Evolutionary conservation across 2,329 filamentous ascomycete species (phyloP).

Genomic region (Colletotrichum karsti): DNA sequence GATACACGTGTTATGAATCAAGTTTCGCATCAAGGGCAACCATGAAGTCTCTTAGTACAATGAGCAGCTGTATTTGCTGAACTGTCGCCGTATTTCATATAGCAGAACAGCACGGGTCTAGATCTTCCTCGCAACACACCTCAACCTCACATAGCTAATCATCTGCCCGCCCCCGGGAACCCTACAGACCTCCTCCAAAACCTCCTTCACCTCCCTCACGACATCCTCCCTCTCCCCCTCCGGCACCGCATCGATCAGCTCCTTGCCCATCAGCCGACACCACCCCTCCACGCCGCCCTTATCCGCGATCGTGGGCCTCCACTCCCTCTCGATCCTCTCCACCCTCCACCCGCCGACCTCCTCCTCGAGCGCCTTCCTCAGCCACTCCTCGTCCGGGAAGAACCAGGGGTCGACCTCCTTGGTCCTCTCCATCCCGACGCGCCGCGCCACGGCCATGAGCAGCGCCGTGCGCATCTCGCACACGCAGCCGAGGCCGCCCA

Average conservation of each 20-base stretch:
- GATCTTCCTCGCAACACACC: slow-evolving; percentile 54
- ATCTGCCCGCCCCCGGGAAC: slow-evolving; percentile 65
- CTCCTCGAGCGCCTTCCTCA: slow-evolving; percentile 49
- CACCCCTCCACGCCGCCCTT: slow-evolving; percentile 71
- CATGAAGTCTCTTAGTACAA: no score
- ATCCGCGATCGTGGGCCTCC: slow-evolving; percentile 68
- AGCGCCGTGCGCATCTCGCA: slow-evolving; percentile 69
- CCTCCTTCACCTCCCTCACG: slow-evolving; percentile 61
- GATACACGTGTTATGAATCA: no score
- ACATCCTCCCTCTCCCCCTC: slow-evolving; percentile 57
- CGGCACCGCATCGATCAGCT: slow-evolving; percentile 63
- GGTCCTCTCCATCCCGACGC: slow-evolving; percentile 58
- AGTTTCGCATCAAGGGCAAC: no score
- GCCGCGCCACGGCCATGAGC: slow-evolving; percentile 59
- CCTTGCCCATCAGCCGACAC: slow-evolving; percentile 70
- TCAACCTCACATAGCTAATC: slow-evolving; percentile 63
- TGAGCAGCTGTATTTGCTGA: no score
- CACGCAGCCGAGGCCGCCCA: slow-evolving; percentile 76
- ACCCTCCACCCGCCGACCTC: slow-evolving; percentile 57
- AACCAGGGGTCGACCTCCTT: slow-evolving; percentile 71
- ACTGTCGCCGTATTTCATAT: no score
- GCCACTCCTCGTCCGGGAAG: slow-evolving; percentile 73
- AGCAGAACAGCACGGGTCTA: no score
- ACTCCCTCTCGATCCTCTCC: slow-evolving; percentile 67
- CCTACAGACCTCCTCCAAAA: slow-evolving; percentile 63